Evolutionary conservation across 495 filamentous ascomycete species (phyloP).

Genomic region (Aspergillus avenaceus): DNA sequence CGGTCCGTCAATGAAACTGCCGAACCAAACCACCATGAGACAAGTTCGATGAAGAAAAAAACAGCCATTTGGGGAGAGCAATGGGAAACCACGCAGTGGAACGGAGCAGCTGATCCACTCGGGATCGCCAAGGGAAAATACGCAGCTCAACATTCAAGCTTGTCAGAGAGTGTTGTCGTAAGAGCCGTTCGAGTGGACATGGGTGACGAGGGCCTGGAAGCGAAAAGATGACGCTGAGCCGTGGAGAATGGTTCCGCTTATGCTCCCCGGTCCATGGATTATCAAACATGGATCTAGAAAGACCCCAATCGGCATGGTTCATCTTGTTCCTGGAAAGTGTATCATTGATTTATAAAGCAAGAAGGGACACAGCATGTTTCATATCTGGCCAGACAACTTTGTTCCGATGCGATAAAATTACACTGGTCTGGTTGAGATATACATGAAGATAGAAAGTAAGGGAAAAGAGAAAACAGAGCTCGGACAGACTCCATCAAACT

Average conservation of each 20-base stretch:
- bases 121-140: conserved; percentile 12
- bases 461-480: background rate
- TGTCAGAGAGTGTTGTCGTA: conserved; percentile 14
- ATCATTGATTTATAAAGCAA: too few relatives aligned
- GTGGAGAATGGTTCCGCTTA: conserved; percentile 18
- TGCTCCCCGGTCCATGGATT: conserved; percentile 7
- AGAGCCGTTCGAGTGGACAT: conserved; percentile 14
- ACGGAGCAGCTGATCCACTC: conserved; percentile 14
- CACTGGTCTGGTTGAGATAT: too few relatives aligned
- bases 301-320: too few relatives aligned
- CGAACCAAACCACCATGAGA: too few relatives aligned
- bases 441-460: too few relatives aligned
- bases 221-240: conserved; percentile 26
- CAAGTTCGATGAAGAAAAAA: background rate
- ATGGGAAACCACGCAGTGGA: conserved; percentile 2
- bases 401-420: too few relatives aligned
- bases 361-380: too few relatives aligned
- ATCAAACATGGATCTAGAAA: too few relatives aligned
- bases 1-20: too few relatives aligned
- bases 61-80: background rate
- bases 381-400: too few relatives aligned
- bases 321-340: too few relatives aligned
- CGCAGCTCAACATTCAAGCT: conserved; percentile 8
- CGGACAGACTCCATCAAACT: background rate
- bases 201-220: conserved; percentile 30